Percentiles rank a stretch among this genome's conserved stretches.
phyloP scores from a whole-genome alignment of 345 rosid genomes.

The Camelina laxa region DNA sequence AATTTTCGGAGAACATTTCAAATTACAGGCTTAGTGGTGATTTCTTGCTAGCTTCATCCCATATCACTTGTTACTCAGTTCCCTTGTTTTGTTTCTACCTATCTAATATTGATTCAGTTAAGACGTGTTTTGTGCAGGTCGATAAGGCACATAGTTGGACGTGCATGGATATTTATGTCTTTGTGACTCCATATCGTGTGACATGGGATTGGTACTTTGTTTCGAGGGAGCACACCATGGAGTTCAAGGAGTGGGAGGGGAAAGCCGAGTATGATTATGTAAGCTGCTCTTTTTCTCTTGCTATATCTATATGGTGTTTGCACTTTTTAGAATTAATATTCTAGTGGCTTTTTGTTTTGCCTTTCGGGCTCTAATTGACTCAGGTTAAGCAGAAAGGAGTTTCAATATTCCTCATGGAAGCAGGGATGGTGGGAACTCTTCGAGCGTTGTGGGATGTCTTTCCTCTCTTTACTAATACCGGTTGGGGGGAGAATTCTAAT shows the following conservation, averaged over 20 bases:
- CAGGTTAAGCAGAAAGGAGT: slow-evolving; percentile 91
- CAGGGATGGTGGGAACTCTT: slow-evolving; percentile 97
- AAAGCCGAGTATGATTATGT: slow-evolving; percentile 88
- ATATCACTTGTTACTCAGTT: no score
- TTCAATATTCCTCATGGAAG: slow-evolving; percentile 96
- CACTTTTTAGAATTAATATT: background rate
- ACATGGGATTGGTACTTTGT: slow-evolving; percentile 94
- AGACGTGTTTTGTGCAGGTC: slow-evolving; percentile 54
- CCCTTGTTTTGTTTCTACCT: slow-evolving; percentile 3
- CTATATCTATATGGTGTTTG: background rate
- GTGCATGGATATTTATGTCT: slow-evolving; percentile 93
- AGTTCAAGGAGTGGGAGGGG: slow-evolving; percentile 82
- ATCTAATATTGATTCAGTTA: slow-evolving; percentile 8
- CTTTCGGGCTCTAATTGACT: slow-evolving; percentile 10
- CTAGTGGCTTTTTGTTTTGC: background rate
- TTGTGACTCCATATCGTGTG: slow-evolving; percentile 91
- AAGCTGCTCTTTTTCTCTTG: slow-evolving; percentile 38
- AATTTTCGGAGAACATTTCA: background rate
- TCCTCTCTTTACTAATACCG: slow-evolving; percentile 91
- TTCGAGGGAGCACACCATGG: slow-evolving; percentile 86
- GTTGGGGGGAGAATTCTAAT: slow-evolving; percentile 93
- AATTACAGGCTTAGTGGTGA: background rate
- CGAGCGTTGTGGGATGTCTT: slow-evolving; percentile 94
- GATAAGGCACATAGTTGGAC: slow-evolving; percentile 93
- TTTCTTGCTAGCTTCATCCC: no score